These are phyloP conservation scores for Cymbopogon citratus DNA, from an alignment of 176 grass and related monocot genomes.

Conservation along the genomic window DNA sequence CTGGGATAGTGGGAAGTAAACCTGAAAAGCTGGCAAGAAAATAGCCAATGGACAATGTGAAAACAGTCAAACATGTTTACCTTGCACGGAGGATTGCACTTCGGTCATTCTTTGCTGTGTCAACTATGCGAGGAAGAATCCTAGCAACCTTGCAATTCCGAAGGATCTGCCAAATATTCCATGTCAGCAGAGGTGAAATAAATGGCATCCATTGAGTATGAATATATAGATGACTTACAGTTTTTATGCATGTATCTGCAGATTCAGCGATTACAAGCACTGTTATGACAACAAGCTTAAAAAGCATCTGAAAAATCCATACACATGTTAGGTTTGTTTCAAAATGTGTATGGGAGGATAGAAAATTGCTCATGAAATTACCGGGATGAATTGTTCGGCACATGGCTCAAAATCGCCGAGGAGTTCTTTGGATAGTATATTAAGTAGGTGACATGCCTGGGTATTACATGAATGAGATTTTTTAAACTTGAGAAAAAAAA, in stretches of 20 bases:
- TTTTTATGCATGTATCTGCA: slow-evolving; percentile 95
- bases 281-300: slow-evolving; percentile 99
- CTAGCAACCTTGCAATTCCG: slow-evolving; percentile 80
- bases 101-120: slow-evolving; percentile 76
- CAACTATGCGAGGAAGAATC: slow-evolving; percentile 69
- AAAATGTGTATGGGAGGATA: not conserved
- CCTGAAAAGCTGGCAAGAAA: slow-evolving; percentile 19
- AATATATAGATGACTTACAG: slow-evolving; percentile 50
- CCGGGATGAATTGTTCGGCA: slow-evolving; percentile 79
- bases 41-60: slow-evolving; percentile 10
- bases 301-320: slow-evolving; percentile 59
- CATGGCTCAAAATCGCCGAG: slow-evolving; percentile 90
- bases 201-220: slow-evolving; percentile 12
- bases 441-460: slow-evolving; percentile 84
- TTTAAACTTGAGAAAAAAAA: not conserved
- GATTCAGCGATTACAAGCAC: slow-evolving; percentile 97
- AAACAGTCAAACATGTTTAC: slow-evolving; percentile 30
- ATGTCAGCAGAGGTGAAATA: slow-evolving; percentile 26
- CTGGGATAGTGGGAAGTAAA: slow-evolving; percentile 37
- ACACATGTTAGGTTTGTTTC: slow-evolving; percentile 27
- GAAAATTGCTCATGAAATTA: slow-evolving; percentile 30
- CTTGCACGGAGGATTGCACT: slow-evolving; percentile 78
- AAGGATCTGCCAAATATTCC: slow-evolving; percentile 51
- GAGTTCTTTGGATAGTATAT: slow-evolving; percentile 94
- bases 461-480: slow-evolving; percentile 10